A percentile compares a stretch with the other conserved stretches of the same genome.
phyloP scores from a whole-genome alignment of 441 rosid species.

The Adansonia gregorii region DNA sequence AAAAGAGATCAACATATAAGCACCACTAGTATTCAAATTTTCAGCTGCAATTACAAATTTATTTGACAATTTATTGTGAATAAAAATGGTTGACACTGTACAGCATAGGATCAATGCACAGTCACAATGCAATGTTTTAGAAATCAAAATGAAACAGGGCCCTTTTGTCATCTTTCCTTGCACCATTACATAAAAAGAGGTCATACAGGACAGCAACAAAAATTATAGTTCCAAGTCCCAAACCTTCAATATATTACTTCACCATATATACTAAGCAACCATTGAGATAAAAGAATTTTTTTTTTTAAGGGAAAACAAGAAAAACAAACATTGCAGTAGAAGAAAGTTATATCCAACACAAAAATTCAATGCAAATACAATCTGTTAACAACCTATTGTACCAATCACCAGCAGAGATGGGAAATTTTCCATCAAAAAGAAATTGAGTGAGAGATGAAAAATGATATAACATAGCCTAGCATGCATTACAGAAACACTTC shows the following conservation, averaged over 20 bases:
- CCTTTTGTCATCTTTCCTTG: neutral
- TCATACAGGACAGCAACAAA: neutral
- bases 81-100: neutral
- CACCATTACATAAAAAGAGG: neutral
- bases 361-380: neutral
- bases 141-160: neutral
- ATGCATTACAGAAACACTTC: neutral
- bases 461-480: neutral
- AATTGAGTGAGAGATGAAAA: neutral
- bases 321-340: neutral
- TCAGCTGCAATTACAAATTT: neutral
- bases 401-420: neutral
- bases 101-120: neutral
- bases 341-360: neutral
- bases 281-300: neutral
- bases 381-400: neutral
- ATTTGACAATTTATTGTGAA: neutral
- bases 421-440: neutral
- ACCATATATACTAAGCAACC: neutral
- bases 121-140: neutral
- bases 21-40: neutral
- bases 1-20: slow-evolving; percentile 1
- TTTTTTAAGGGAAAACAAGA: too few species aligned
- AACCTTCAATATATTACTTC: neutral
- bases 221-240: neutral